Percentiles rank a stretch among this genome's conserved stretches.
phyloP scores from a whole-genome alignment of 2,329 filamentous ascomycete genomes.

The Neofusicoccum kwambonambiense region DNA sequence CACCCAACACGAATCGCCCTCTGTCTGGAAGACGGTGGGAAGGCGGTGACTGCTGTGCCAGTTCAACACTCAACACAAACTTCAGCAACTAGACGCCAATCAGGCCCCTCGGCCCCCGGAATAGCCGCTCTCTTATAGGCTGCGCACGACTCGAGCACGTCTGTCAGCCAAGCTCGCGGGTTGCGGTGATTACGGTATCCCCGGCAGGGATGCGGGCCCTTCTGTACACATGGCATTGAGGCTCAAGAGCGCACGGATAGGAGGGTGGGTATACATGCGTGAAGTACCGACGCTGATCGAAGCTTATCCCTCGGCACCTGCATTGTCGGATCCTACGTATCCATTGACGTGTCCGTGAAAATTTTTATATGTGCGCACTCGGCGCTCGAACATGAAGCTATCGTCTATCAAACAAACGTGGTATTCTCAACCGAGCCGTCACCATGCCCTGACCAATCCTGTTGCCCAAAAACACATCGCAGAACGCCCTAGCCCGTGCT shows the following conservation, averaged over 20 bases:
- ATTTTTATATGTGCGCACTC: background rate
- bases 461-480: background rate
- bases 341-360: conserved; percentile 9
- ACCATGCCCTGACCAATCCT: background rate
- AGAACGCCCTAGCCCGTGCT: background rate
- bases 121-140: background rate
- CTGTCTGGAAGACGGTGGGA: background rate
- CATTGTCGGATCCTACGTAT: background rate
- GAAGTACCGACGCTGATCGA: conserved; percentile 10
- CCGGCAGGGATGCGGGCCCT: background rate
- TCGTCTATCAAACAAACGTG: conserved; percentile 11
- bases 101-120: background rate
- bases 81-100: background rate
- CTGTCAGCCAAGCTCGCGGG: background rate
- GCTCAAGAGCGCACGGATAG: background rate
- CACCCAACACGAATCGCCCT: background rate
- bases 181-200: background rate
- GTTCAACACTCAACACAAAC: background rate
- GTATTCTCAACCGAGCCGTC: conserved; percentile 8
- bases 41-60: conserved; percentile 8
- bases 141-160: background rate
- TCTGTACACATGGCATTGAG: background rate
- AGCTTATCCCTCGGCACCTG: conserved; percentile 9
- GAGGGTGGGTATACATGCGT: background rate
- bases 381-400: background rate